These are phyloP conservation scores for Lindgomyces ingoldianus DNA, from an alignment of 495 filamentous ascomycete genomes.

Conservation along the genomic window DNA sequence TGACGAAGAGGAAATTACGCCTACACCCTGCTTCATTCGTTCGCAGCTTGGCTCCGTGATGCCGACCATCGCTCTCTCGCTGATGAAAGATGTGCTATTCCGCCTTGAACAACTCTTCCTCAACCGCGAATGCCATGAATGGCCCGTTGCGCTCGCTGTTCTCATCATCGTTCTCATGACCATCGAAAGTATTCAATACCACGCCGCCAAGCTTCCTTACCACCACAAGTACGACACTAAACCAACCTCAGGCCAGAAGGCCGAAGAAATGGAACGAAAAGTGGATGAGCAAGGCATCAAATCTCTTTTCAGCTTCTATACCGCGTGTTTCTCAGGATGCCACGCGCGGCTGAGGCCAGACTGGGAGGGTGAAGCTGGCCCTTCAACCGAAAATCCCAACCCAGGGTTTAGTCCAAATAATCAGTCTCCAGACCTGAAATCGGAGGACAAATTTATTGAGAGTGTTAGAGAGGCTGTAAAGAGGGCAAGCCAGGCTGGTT, in stretches of 20 bases:
- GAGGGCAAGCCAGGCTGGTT: constrained; percentile 15
- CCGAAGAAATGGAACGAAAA: background rate
- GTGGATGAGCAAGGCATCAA: constrained; percentile 30
- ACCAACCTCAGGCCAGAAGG: background rate
- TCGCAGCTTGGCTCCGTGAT: constrained; percentile 37
- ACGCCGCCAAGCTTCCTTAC: constrained; percentile 34
- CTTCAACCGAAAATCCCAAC: background rate
- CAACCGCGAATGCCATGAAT: constrained; percentile 31
- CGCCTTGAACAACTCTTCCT: constrained; percentile 28
- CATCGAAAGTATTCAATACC: constrained; percentile 38
- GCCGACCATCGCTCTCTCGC: constrained; percentile 30
- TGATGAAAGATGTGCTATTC: constrained; percentile 34
- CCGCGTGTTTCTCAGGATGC: constrained; percentile 35
- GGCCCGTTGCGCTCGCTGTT: constrained; percentile 29
- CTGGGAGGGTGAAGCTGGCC: constrained; percentile 28
- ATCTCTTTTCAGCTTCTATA: constrained; percentile 27
- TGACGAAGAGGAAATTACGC: constrained; percentile 1
- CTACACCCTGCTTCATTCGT: constrained; percentile 40
- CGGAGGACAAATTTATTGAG: constrained; percentile 31
- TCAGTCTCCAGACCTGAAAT: background rate
- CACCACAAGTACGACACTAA: constrained; percentile 23
- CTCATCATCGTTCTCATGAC: constrained; percentile 35
- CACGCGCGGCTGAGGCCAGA: constrained; percentile 24
- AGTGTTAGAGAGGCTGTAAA: constrained; percentile 25
- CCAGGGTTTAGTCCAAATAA: background rate